These are phyloP conservation scores for Clarireedia sp. DNA, from an alignment of 2,329 filamentous ascomycete genomes.

Conservation along the genomic window DNA sequence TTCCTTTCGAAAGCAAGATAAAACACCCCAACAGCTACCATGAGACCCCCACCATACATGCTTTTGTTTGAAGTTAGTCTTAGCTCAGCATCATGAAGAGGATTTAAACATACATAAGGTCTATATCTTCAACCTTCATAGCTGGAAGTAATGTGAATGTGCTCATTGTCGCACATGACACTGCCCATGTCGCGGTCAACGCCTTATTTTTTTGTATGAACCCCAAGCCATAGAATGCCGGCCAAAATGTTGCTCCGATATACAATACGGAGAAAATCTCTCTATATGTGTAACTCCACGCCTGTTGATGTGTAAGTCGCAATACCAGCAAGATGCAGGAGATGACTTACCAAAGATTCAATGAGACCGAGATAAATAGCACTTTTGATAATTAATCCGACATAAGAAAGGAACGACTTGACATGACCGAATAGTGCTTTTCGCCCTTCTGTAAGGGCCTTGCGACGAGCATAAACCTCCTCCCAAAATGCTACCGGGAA, in stretches of 20 bases:
- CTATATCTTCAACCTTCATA: conserved; percentile 71
- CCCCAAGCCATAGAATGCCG: conserved; percentile 59
- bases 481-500: conserved; percentile 97
- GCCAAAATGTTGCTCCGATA: conserved; percentile 70
- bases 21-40: conserved; percentile 65
- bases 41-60: conserved; percentile 66
- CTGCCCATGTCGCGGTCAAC: conserved; percentile 62
- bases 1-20: conserved; percentile 74
- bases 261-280: conserved; percentile 81
- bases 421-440: conserved; percentile 63
- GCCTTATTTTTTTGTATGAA: conserved; percentile 62
- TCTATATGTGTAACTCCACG: conserved; percentile 84
- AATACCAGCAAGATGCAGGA: background rate
- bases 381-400: conserved; percentile 55
- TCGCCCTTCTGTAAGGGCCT: conserved; percentile 59
- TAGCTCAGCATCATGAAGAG: background rate
- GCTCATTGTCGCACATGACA: conserved; percentile 78
- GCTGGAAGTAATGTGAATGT: conserved; percentile 83
- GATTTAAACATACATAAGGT: conserved; percentile 54
- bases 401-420: conserved; percentile 47
- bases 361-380: conserved; percentile 66
- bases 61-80: conserved; percentile 36
- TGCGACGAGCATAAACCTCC: conserved; percentile 74
- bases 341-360: conserved; percentile 59
- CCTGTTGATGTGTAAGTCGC: conserved; percentile 40